These are phyloP conservation scores for Selaginella moellendorffii DNA, from an alignment of 75 land plant genomes.

Conservation along the genomic window DNA sequence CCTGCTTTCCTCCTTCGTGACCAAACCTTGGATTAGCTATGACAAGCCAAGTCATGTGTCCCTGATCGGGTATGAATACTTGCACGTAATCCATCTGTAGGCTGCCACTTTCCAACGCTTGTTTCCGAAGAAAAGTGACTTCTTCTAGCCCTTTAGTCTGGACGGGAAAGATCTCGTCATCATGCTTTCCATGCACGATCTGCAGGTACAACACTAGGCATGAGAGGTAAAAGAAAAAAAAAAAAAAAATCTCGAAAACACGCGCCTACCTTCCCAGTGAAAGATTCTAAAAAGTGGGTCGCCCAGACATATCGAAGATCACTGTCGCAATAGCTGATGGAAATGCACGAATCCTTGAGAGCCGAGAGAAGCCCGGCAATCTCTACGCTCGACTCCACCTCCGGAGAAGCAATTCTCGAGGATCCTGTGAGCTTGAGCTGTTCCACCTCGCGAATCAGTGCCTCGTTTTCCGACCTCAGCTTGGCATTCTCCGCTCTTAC, in stretches of 20 bases:
- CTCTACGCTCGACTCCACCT: no score
- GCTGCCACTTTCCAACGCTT: not conserved
- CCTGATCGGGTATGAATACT: not conserved
- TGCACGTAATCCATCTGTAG: constrained; percentile 6
- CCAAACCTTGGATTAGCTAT: constrained; percentile 5
- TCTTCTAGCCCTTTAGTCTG: constrained; percentile 10
- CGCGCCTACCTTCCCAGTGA: not conserved
- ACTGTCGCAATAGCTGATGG: constrained; percentile 10
- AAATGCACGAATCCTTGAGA: constrained; percentile 7
- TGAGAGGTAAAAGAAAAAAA: not conserved
- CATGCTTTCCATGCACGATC: not conserved
- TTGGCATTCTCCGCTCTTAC: not conserved
- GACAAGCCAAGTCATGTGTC: constrained; percentile 14
- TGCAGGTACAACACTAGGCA: not conserved
- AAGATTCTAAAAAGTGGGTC: not conserved
- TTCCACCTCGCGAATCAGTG: not conserved
- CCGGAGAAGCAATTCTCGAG: not conserved
- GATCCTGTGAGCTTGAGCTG: not conserved
- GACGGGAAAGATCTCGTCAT: constrained; percentile 6
- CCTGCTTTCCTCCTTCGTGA: no score
- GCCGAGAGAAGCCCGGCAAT: constrained; percentile 1
- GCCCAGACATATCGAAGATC: constrained; percentile 11
- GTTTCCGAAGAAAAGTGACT: not conserved
- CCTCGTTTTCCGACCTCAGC: not conserved
- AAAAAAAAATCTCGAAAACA: not conserved